Conservation (phyloP, 1,139 yeast species). For the Debaryomyces nepalensis region DNA sequence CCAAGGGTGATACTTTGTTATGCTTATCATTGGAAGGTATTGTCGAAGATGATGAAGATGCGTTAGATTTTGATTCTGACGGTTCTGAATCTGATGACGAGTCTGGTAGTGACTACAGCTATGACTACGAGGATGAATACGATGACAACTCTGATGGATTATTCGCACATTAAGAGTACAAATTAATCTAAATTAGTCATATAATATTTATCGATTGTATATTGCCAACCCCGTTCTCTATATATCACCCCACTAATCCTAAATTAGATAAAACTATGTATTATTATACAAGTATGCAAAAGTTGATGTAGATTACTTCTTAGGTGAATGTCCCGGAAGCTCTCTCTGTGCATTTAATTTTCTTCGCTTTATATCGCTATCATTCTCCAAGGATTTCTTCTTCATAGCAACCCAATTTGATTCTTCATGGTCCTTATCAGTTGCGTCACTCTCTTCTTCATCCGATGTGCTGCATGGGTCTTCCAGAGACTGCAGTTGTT, state of each 20-base stretch:
- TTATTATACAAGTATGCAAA: conserved; percentile 4
- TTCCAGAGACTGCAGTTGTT: conserved; percentile 14
- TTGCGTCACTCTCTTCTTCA: conserved; percentile 18
- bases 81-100: conserved; percentile 30
- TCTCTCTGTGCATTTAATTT: conserved; percentile 9
- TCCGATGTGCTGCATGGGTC: conserved; percentile 18
- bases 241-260: conserved; percentile 7
- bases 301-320: not conserved
- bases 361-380: conserved; percentile 11
- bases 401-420: conserved; percentile 10
- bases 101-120: conserved; percentile 30
- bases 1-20: conserved; percentile 84
- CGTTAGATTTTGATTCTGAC: conserved; percentile 26
- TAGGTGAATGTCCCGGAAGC: not conserved
- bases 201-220: conserved; percentile 2
- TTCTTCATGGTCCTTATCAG: conserved; percentile 16
- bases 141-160: conserved; percentile 56
- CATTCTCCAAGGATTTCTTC: conserved; percentile 12
- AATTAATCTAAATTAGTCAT: conserved; percentile 12
- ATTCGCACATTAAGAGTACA: conserved; percentile 37
- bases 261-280: conserved; percentile 9
- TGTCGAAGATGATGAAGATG: conserved; percentile 32
- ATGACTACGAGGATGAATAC: conserved; percentile 42
- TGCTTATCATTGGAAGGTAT: conserved; percentile 63
- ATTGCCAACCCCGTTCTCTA: conserved; percentile 9